Evolutionary conservation across 129 eudicot species (phyloP).

Genomic region (Flaveria bidentis): DNA sequence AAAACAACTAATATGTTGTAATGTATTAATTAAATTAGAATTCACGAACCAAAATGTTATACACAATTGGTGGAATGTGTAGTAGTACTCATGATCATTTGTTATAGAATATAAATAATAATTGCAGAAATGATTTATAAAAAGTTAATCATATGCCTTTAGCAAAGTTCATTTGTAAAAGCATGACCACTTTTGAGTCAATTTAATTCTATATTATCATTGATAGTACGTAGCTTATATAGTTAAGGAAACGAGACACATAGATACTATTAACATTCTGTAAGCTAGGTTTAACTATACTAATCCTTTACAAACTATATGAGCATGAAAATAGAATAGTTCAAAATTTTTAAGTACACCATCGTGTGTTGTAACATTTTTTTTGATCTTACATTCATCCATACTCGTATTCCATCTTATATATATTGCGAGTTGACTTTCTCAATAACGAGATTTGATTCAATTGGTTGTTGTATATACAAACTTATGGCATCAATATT

Average conservation of each 20-base stretch:
- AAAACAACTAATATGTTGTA: not conserved
- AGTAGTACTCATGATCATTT: not conserved
- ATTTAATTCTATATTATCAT: not conserved
- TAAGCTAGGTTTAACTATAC: not conserved
- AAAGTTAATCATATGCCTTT: slow-evolving; percentile 14
- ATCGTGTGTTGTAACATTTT: too few relatives aligned
- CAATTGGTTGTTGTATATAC: too few relatives aligned
- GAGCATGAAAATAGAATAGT: too few relatives aligned
- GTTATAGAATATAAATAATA: not conserved
- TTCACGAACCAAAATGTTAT: not conserved
- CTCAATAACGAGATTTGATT: too few relatives aligned
- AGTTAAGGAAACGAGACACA: slow-evolving; percentile 4
- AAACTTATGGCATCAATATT: too few relatives aligned
- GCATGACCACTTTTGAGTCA: slow-evolving; percentile 24
- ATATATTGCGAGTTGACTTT: too few relatives aligned
- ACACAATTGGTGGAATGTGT: not conserved
- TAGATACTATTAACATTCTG: not conserved
- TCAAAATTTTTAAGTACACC: too few relatives aligned
- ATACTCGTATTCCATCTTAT: too few relatives aligned
- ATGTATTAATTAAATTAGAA: not conserved
- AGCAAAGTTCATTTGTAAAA: slow-evolving; percentile 23
- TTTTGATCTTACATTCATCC: too few relatives aligned
- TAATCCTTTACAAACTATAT: not conserved
- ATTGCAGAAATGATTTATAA: not conserved
- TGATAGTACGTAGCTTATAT: slow-evolving; percentile 13